Percentiles rank a stretch among this genome's conserved stretches.
Conservation (phyloP, 306 rosid genomes). For the Fragaria nilgerrensis region DNA sequence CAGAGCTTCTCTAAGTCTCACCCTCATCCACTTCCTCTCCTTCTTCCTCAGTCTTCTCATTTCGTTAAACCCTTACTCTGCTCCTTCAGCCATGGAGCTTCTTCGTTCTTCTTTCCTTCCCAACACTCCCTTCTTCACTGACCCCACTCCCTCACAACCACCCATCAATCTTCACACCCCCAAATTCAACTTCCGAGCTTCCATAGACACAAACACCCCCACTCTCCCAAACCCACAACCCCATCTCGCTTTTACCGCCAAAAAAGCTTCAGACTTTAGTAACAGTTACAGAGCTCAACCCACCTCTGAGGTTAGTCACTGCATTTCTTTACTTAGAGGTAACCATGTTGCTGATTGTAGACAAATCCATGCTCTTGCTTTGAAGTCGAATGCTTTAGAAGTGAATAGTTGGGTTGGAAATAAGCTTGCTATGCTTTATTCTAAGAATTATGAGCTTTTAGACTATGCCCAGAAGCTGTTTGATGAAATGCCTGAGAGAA, state of each 20-base stretch:
- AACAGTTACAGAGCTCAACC: conserved; percentile 9
- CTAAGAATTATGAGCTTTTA: conserved; percentile 20
- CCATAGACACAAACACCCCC: conserved; percentile 11
- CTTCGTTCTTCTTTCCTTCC: conserved; percentile 18
- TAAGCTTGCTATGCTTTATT: conserved; percentile 17
- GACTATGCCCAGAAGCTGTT: conserved; percentile 38
- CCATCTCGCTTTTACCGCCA: conserved; percentile 16
- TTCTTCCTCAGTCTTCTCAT: neutral
- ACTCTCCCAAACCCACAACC: neutral
- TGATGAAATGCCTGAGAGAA: conserved; percentile 33
- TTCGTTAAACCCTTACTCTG: neutral
- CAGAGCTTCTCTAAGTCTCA: neutral
- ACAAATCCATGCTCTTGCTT: conserved; percentile 32
- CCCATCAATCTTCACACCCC: conserved; percentile 19
- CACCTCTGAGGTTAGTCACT: conserved; percentile 17
- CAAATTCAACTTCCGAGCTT: conserved; percentile 20
- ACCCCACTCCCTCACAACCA: conserved; percentile 9
- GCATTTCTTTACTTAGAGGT: conserved; percentile 21
- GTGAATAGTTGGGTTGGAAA: conserved; percentile 20
- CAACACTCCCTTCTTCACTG: conserved; percentile 8
- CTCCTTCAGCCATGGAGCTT: conserved; percentile 24
- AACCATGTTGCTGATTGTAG: conserved; percentile 10
- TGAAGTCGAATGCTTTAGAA: conserved; percentile 30
- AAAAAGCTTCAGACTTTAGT: neutral
- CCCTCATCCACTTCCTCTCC: neutral